phyloP scores from a whole-genome alignment of 768 basidiomycete genomes.

The Amanita jacksonii region DNA sequence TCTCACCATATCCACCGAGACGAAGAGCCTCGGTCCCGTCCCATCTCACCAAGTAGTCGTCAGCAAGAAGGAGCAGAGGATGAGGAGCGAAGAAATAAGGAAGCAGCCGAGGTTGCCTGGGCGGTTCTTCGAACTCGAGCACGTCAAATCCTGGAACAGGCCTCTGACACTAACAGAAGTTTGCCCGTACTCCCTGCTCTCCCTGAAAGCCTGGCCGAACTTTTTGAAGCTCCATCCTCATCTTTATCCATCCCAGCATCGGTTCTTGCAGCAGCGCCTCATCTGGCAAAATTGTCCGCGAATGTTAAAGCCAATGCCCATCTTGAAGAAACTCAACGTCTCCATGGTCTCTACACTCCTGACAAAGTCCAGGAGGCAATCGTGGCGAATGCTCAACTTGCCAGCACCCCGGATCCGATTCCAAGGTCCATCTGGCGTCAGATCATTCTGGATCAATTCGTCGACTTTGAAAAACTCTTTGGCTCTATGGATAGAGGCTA shows the following conservation, averaged over 20 bases:
- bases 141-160: constrained; percentile 1
- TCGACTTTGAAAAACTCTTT: constrained; percentile 12
- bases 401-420: too few relatives aligned
- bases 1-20: neutral
- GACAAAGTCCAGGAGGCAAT: constrained; percentile 10
- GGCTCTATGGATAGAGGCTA: constrained; percentile 11
- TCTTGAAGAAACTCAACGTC: constrained; percentile 9
- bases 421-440: too few relatives aligned
- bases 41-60: neutral
- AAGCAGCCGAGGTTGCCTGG: neutral
- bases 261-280: too few relatives aligned
- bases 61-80: neutral
- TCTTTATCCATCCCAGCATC: too few relatives aligned
- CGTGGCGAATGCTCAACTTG: too few relatives aligned
- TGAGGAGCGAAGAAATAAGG: neutral
- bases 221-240: neutral
- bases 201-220: too few relatives aligned
- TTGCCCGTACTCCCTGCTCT: neutral
- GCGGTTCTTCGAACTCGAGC: neutral
- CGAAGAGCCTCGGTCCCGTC: neutral
- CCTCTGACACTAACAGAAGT: neutral
- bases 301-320: constrained; percentile 12
- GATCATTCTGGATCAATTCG: too few relatives aligned
- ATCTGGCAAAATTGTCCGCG: too few relatives aligned
- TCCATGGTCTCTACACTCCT: neutral